phyloP scores from a whole-genome alignment of 1,284 basidiomycete species.

The Sanghuangporus baumii region DNA sequence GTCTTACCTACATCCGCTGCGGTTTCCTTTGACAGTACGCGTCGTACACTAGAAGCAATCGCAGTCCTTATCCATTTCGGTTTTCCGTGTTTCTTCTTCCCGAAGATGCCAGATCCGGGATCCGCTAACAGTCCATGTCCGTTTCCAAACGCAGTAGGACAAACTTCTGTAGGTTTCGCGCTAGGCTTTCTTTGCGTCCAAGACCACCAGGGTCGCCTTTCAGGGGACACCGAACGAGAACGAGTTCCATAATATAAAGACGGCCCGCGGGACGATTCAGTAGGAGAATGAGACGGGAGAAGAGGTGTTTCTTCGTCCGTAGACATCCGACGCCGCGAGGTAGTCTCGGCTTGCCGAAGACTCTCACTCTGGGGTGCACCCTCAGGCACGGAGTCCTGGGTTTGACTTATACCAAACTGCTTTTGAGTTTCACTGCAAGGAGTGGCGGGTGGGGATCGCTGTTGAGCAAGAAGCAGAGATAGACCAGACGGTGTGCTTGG shows the following conservation, averaged over 20 bases:
- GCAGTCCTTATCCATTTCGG: neutral
- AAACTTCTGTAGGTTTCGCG: neutral
- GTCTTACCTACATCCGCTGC: neutral
- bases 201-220: neutral
- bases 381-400: neutral
- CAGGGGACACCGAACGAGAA: neutral
- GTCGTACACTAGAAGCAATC: neutral
- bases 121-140: neutral
- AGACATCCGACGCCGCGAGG: neutral
- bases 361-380: neutral
- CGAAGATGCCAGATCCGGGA: neutral
- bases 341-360: neutral
- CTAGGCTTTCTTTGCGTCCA: neutral
- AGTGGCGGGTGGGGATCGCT: conserved; percentile 9
- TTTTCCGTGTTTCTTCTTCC: neutral
- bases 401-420: neutral
- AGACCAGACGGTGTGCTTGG: conserved; percentile 35
- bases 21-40: neutral
- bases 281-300: neutral
- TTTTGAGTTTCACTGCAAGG: neutral
- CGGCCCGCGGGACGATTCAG: conserved; percentile 9
- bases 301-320: conserved; percentile 5
- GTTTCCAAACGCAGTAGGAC: neutral
- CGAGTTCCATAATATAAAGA: conserved; percentile 6
- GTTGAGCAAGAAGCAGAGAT: conserved; percentile 36